Percentiles rank a stretch among this genome's conserved stretches.
phyloP scores from a whole-genome alignment of 1,284 basidiomycete genomes.

The Malassezia japonica region DNA sequence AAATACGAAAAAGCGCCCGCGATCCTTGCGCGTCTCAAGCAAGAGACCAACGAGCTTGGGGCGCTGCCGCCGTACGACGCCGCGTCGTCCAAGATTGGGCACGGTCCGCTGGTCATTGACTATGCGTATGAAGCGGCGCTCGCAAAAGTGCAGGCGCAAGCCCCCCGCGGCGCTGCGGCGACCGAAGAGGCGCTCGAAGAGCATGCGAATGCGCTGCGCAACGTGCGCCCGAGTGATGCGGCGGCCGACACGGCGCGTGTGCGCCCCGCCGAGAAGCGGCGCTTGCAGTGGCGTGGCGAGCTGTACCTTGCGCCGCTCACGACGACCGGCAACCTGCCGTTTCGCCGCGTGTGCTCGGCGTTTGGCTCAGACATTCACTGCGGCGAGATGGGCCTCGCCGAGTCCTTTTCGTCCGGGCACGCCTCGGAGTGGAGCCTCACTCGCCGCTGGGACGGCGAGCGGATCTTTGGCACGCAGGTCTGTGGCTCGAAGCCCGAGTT shows the following conservation, averaged over 20 bases:
- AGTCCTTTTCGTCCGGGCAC: constrained; percentile 35
- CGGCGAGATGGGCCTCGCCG: constrained; percentile 63
- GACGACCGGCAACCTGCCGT: constrained; percentile 90
- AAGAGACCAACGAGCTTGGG: constrained; percentile 22
- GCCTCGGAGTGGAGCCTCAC: constrained; percentile 43
- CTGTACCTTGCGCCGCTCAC: constrained; percentile 90
- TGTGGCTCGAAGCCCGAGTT: constrained; percentile 53
- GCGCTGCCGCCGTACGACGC: constrained; percentile 14
- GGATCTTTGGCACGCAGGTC: constrained; percentile 78
- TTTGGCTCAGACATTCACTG: constrained; percentile 91
- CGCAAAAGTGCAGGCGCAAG: constrained; percentile 24
- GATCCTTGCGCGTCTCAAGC: constrained; percentile 24
- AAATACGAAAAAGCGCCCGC: constrained; percentile 27
- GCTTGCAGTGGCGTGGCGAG: constrained; percentile 70
- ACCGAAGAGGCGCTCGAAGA: constrained; percentile 31
- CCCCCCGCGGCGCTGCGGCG: constrained; percentile 37
- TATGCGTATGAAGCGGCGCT: constrained; percentile 11
- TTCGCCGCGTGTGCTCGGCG: constrained; percentile 73
- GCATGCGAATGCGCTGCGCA: constrained; percentile 25
- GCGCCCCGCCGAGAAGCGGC: constrained; percentile 71
- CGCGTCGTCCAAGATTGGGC: constrained; percentile 12
- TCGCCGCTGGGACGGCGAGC: constrained; percentile 65
- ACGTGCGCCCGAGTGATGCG: constrained; percentile 12
- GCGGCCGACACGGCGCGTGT: constrained; percentile 53
- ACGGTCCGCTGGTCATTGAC: constrained; percentile 20